These are phyloP conservation scores for Yamadazyma taylorii DNA, from an alignment of 1,139 yeast genomes.

Conservation along the genomic window DNA sequence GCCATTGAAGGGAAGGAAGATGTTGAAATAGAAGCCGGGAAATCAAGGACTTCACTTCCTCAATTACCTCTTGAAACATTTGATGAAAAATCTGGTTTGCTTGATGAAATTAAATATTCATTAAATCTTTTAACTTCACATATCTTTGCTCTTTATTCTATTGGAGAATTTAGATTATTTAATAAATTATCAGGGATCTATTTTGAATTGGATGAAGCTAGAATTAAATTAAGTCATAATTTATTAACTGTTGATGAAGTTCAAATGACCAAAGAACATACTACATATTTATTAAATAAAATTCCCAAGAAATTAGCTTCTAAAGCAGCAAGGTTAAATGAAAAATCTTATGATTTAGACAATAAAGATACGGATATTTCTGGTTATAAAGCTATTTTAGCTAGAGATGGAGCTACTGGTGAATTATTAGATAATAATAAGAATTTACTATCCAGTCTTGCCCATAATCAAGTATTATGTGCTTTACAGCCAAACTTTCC, in stretches of 20 bases:
- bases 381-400: slow-evolving; percentile 71
- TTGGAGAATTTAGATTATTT: slow-evolving; percentile 65
- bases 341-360: slow-evolving; percentile 41
- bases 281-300: slow-evolving; percentile 60
- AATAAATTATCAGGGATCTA: slow-evolving; percentile 54
- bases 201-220: slow-evolving; percentile 60
- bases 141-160: slow-evolving; percentile 67
- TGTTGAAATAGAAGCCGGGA: slow-evolving; percentile 5
- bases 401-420: slow-evolving; percentile 65
- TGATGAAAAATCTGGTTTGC: slow-evolving; percentile 36
- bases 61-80: slow-evolving; percentile 48
- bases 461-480: slow-evolving; percentile 67
- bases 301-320: slow-evolving; percentile 66
- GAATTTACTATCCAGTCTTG: slow-evolving; percentile 56
- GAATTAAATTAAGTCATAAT: slow-evolving; percentile 57
- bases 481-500: slow-evolving; percentile 79
- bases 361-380: slow-evolving; percentile 58
- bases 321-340: slow-evolving; percentile 42
- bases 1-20: slow-evolving; percentile 27
- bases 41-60: slow-evolving; percentile 37
- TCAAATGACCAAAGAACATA: slow-evolving; percentile 54
- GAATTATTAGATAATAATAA: slow-evolving; percentile 51
- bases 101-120: slow-evolving; percentile 59
- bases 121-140: slow-evolving; percentile 60
- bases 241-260: slow-evolving; percentile 63